Conservation (phyloP, 306 rosid species). For the Betula pendula region DNA sequence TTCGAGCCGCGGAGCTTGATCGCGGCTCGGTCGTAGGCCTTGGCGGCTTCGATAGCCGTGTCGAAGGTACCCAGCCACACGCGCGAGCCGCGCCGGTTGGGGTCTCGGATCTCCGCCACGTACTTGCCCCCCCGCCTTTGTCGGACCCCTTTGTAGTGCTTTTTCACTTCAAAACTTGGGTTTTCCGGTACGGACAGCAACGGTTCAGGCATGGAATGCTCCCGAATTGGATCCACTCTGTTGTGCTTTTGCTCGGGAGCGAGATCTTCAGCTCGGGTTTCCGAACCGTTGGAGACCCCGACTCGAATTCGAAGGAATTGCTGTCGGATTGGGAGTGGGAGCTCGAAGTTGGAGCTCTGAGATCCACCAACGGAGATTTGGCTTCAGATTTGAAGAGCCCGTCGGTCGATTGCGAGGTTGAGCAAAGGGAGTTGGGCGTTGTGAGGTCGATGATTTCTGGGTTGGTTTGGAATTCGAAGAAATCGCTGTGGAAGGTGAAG, state of each 20-base stretch:
- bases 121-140: conserved; percentile 84
- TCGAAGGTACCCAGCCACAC: conserved; percentile 89
- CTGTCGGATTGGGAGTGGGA: neutral
- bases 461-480: conserved; percentile 43
- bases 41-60: conserved; percentile 81
- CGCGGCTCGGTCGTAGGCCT: conserved; percentile 80
- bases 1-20: conserved; percentile 77
- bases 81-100: conserved; percentile 69
- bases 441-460: conserved; percentile 44
- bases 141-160: conserved; percentile 69
- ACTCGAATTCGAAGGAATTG: conserved; percentile 14
- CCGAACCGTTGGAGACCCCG: conserved; percentile 23
- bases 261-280: conserved; percentile 62
- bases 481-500: conserved; percentile 17
- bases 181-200: neutral
- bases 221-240: conserved; percentile 65
- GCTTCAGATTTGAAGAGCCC: conserved; percentile 30
- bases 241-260: conserved; percentile 53
- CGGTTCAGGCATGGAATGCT: conserved; percentile 16
- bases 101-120: conserved; percentile 90
- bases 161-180: conserved; percentile 18
- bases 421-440: conserved; percentile 25
- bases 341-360: too few species aligned
- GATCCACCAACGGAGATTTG: conserved; percentile 3
- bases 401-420: too few species aligned